A percentile compares a stretch with the other conserved stretches of the same genome.
phyloP scores from a whole-genome alignment of 2,329 filamentous ascomycete species.

The Pyrenochaeta sp. region DNA sequence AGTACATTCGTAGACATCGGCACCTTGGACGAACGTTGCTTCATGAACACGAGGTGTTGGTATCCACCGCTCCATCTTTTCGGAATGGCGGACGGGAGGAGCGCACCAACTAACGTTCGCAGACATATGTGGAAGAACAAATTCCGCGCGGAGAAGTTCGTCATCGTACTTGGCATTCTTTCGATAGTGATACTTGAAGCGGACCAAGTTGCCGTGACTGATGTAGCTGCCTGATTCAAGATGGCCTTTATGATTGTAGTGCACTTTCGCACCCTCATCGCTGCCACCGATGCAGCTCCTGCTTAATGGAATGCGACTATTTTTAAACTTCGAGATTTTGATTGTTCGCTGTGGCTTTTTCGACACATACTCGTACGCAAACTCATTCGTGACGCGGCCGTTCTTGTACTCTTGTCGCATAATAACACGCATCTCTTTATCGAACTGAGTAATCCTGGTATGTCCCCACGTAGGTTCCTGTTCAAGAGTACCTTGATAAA shows the following conservation, averaged over 20 bases:
- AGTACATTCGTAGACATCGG: slow-evolving; percentile 62
- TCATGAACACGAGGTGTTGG: slow-evolving; percentile 64
- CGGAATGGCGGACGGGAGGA: slow-evolving; percentile 59
- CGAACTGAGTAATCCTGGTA: slow-evolving; percentile 59
- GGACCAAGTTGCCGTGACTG: slow-evolving; percentile 60
- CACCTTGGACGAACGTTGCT: slow-evolving; percentile 62
- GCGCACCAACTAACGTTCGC: slow-evolving; percentile 65
- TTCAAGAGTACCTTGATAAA: slow-evolving; percentile 50
- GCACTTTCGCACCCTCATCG: slow-evolving; percentile 57
- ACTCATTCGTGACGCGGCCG: slow-evolving; percentile 56
- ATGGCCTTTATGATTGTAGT: slow-evolving; percentile 63
- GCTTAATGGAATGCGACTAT: slow-evolving; percentile 47
- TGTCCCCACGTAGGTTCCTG: slow-evolving; percentile 57
- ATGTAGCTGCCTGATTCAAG: slow-evolving; percentile 63
- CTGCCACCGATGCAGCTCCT: slow-evolving; percentile 59
- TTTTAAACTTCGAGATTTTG: slow-evolving; percentile 50
- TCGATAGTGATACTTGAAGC: slow-evolving; percentile 65
- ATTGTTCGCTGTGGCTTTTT: slow-evolving; percentile 39
- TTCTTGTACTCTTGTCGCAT: slow-evolving; percentile 57
- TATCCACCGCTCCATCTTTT: slow-evolving; percentile 64
- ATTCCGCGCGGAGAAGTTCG: slow-evolving; percentile 65
- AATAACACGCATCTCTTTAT: slow-evolving; percentile 55
- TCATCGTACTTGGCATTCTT: slow-evolving; percentile 63
- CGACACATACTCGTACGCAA: slow-evolving; percentile 58
- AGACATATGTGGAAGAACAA: slow-evolving; percentile 62